These are phyloP conservation scores for Lophiotrema nucula DNA, from an alignment of 495 filamentous ascomycete genomes.

Conservation along the genomic window DNA sequence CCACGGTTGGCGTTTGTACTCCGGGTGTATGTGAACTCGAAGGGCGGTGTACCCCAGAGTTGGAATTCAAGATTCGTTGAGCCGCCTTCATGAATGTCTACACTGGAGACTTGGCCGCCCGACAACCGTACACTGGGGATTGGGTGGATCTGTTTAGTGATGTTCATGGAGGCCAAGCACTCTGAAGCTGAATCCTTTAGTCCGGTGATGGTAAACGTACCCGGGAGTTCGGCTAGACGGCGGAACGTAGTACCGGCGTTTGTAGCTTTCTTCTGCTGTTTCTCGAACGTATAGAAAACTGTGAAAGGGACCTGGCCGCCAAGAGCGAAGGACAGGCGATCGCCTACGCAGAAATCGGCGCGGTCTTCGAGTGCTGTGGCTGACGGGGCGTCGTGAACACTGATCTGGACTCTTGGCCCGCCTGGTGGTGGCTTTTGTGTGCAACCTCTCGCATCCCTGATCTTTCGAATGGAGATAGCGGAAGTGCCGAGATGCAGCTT, in stretches of 20 bases:
- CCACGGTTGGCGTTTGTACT: conserved; percentile 74
- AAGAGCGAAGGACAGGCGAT: conserved; percentile 85
- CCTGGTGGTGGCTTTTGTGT: conserved; percentile 61
- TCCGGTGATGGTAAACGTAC: conserved; percentile 81
- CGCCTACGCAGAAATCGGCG: conserved; percentile 90
- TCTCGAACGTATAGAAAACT: conserved; percentile 86
- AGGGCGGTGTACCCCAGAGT: conserved; percentile 92
- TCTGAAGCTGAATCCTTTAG: conserved; percentile 77
- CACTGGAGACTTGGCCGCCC: conserved; percentile 69
- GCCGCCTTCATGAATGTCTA: conserved; percentile 95
- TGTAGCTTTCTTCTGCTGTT: conserved; percentile 70
- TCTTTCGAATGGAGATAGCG: conserved; percentile 79
- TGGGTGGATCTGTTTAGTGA: conserved; percentile 79
- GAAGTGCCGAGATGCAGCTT: conserved; percentile 81
- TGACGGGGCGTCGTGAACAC: conserved; percentile 86
- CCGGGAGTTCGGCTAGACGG: conserved; percentile 85
- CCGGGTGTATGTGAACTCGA: conserved; percentile 95
- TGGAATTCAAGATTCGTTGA: conserved; percentile 89
- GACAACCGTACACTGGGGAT: conserved; percentile 88
- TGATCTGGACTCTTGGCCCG: conserved; percentile 70
- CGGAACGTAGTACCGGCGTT: conserved; percentile 76
- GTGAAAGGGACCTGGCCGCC: conserved; percentile 87
- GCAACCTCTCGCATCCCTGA: conserved; percentile 83
- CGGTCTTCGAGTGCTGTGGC: conserved; percentile 85
- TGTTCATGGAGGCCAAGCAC: conserved; percentile 74